These are phyloP conservation scores for Solanum phureja DNA, from an alignment of 257 asterid species.

Conservation along the genomic window DNA sequence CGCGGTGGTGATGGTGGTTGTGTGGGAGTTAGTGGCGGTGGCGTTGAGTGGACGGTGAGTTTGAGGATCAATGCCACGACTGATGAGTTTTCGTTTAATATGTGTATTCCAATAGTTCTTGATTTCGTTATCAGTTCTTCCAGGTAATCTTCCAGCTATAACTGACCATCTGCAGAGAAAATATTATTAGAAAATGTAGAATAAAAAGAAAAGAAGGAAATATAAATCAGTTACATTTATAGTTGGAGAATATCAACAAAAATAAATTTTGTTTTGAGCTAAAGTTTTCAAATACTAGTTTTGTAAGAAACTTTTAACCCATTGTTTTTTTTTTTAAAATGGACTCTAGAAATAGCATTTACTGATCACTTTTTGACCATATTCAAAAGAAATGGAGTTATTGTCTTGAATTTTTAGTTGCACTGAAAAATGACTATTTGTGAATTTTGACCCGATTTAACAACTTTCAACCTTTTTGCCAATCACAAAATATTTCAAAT, in stretches of 20 bases:
- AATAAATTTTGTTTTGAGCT: background rate
- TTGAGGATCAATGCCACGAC: slow-evolving; percentile 84
- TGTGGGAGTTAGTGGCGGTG: background rate
- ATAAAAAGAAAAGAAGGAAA: background rate
- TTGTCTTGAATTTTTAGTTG: background rate
- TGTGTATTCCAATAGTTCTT: slow-evolving; percentile 93
- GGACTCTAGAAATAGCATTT: background rate
- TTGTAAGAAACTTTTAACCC: background rate
- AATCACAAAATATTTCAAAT: background rate
- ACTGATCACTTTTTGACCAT: background rate
- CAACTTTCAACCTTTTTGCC: background rate
- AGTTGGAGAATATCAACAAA: background rate
- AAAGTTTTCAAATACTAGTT: background rate
- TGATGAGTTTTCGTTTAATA: slow-evolving; percentile 71
- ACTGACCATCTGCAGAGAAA: slow-evolving; percentile 61
- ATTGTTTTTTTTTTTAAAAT: background rate
- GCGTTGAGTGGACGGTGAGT: slow-evolving; percentile 51
- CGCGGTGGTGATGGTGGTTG: background rate
- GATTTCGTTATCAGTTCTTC: slow-evolving; percentile 86
- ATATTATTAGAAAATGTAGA: background rate
- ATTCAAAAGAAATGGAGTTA: background rate
- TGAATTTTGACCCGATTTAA: background rate
- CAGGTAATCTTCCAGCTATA: slow-evolving; percentile 77
- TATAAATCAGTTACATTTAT: background rate
- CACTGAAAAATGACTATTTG: background rate